Evolutionary conservation across 1,284 basidiomycete species (phyloP).

Genomic region (Lignosus rhinocerotis): DNA sequence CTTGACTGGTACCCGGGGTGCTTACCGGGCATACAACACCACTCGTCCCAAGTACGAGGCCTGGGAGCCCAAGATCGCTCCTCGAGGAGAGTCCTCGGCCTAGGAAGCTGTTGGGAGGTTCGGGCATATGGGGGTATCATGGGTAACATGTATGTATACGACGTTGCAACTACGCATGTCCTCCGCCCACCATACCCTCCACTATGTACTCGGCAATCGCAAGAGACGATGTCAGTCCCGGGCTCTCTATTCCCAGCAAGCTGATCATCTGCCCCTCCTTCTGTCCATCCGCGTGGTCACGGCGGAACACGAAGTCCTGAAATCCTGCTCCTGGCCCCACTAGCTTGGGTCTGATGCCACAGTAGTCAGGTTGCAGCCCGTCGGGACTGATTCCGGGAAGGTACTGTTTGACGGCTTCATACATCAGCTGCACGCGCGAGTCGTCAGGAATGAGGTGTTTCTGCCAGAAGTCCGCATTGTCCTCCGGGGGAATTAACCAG

Average conservation of each 20-base stretch:
- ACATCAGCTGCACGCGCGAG: constrained; percentile 64
- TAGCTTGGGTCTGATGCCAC: constrained; percentile 91
- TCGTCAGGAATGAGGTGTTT: constrained; percentile 68
- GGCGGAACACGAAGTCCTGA: constrained; percentile 80
- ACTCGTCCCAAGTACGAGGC: constrained; percentile 76
- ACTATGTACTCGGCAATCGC: constrained; percentile 75
- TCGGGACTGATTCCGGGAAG: constrained; percentile 69
- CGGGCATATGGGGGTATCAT: background rate
- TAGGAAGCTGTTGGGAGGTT: background rate
- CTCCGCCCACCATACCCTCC: constrained; percentile 49
- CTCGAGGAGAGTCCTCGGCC: constrained; percentile 40
- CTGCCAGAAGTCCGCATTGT: constrained; percentile 72
- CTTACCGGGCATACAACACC: constrained; percentile 88
- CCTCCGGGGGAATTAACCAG: constrained; percentile 69
- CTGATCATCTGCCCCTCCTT: constrained; percentile 62
- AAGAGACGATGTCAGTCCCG: constrained; percentile 73
- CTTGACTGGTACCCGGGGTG: constrained; percentile 88
- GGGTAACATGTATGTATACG: constrained; percentile 4
- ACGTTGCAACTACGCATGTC: constrained; percentile 9
- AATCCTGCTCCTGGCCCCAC: constrained; percentile 75
- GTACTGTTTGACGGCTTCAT: constrained; percentile 68
- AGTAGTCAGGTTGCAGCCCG: constrained; percentile 84
- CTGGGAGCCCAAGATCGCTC: constrained; percentile 78
- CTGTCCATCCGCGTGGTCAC: constrained; percentile 44
- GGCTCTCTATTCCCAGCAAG: constrained; percentile 78